A percentile compares a stretch with the other conserved stretches of the same genome.
phyloP scores from a whole-genome alignment of 2,329 filamentous ascomycete genomes.

The Colletotrichum zoysiae region DNA sequence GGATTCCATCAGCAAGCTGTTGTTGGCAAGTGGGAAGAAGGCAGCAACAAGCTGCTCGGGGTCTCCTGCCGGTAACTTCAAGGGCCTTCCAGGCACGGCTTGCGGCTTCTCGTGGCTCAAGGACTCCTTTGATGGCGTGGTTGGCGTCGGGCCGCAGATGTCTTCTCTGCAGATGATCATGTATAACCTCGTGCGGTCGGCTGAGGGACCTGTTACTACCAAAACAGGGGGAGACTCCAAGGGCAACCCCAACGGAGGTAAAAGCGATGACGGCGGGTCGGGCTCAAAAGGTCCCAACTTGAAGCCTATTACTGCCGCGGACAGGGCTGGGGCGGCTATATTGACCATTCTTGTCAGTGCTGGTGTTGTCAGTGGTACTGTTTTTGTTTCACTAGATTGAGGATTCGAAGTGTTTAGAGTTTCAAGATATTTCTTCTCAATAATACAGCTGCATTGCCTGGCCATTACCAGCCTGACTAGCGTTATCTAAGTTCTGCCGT shows the following conservation, averaged over 20 bases:
- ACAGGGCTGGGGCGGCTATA: conserved; percentile 77
- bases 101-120: conserved; percentile 75
- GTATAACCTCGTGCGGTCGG: conserved; percentile 60
- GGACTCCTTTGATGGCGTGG: conserved; percentile 58
- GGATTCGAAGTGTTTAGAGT: not conserved
- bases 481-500: not conserved
- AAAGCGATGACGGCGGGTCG: conserved; percentile 21
- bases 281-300: not conserved
- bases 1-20: conserved; percentile 66
- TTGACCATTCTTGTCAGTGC: conserved; percentile 69
- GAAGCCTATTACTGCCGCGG: conserved; percentile 62
- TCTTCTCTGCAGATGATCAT: conserved; percentile 65
- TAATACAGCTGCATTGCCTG: too few species aligned
- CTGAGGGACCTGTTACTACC: conserved; percentile 57
- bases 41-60: conserved; percentile 74
- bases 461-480: too few species aligned
- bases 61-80: conserved; percentile 63
- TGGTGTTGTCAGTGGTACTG: conserved; percentile 51
- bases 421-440: not conserved
- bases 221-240: conserved; percentile 65
- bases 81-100: conserved; percentile 58
- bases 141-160: conserved; percentile 70
- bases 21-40: conserved; percentile 68
- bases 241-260: conserved; percentile 51
- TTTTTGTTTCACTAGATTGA: conserved; percentile 27